A percentile compares a stretch with the other conserved stretches of the same genome.
These are phyloP conservation scores for Discostella stelligeroides DNA, from an alignment of 108 stramenopile species.

Conservation along the genomic window DNA sequence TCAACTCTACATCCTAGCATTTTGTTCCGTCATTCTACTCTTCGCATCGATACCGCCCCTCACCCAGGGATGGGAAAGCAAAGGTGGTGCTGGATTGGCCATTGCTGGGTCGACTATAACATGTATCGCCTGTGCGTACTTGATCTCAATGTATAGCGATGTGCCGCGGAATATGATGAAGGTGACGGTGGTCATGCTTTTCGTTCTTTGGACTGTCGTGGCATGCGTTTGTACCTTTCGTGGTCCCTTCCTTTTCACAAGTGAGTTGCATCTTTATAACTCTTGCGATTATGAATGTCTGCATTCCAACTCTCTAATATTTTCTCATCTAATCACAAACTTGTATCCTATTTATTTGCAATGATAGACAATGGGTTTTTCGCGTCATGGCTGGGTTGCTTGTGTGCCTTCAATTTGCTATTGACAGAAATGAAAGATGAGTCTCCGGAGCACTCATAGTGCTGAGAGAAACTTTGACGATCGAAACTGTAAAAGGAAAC, in stretches of 20 bases:
- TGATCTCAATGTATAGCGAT: constrained; percentile 23
- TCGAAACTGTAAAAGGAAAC: too few relatives aligned
- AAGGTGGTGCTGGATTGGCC: constrained; percentile 36
- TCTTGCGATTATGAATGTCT: neutral
- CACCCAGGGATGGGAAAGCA: constrained; percentile 9
- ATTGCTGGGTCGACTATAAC: constrained; percentile 37
- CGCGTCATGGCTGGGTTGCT: constrained; percentile 32
- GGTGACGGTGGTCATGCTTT: constrained; percentile 32
- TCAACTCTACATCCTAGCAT: constrained; percentile 28
- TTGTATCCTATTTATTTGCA: neutral
- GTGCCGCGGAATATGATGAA: constrained; percentile 32
- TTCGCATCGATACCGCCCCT: constrained; percentile 40
- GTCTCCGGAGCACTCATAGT: constrained; percentile 11
- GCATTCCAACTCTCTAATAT: neutral
- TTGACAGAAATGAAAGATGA: constrained; percentile 24
- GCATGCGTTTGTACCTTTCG: constrained; percentile 41
- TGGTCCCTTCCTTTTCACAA: constrained; percentile 31
- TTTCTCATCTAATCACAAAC: neutral
- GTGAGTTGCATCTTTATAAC: constrained; percentile 14
- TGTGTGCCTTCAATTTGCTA: constrained; percentile 27
- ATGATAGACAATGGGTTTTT: constrained; percentile 38
- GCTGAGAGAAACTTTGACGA: too few relatives aligned
- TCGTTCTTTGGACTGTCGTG: constrained; percentile 29
- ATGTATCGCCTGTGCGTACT: constrained; percentile 26
- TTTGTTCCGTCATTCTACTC: constrained; percentile 28